Base-by-base conservation (phyloP, 2,329 filamentous ascomycete species). In the Ophiosphaerella korrae region DNA sequence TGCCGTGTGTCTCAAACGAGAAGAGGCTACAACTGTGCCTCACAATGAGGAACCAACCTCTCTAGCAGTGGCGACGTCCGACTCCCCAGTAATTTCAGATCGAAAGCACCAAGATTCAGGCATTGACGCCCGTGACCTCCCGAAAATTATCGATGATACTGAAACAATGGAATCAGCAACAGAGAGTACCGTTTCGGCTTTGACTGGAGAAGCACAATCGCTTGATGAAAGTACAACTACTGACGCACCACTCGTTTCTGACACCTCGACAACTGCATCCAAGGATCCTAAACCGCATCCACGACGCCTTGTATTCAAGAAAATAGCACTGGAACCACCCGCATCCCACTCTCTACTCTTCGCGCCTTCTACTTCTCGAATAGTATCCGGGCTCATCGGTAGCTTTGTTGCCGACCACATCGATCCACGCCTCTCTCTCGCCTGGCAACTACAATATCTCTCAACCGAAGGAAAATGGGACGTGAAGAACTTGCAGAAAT, bases 391-490 rank as follows among this genome's bases (percentile, higher is more conserved):
- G 0, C 80, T 95, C 1, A 87, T 97, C 45, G 88, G 91, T 52
- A 87, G 89, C 56, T 97, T 97, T 66, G 81, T 97, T 24, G 80
- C 85, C 14, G 80, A 82, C 3, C 83, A 91, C 63, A 81, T 97
- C 46, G 92, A 92, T 8, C 82, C 85, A 8, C 86, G 92, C 7
- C 82, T 97, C 12, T 89, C 86, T 1, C 84, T 93, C 24, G 90
- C 88, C 37, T 97, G 93, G 92, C 93, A 97, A 74, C 80, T 97
- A 13, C 89, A 93, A 63, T 88, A 94, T 64, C 84, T 97, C 21
- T 90, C 89, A 2, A 90, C 88, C 1, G 89, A 92, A 60, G 92
- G 92, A 3, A 97, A 97, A 76, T 97, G 93, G 93, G 93, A 97
- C 67, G 91, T 97, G 60, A 97, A 97, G 77, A 97, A 97, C 66